phyloP scores from a whole-genome alignment of 371 early-diverging fungal species.

The Rhizopus arrhizus region DNA sequence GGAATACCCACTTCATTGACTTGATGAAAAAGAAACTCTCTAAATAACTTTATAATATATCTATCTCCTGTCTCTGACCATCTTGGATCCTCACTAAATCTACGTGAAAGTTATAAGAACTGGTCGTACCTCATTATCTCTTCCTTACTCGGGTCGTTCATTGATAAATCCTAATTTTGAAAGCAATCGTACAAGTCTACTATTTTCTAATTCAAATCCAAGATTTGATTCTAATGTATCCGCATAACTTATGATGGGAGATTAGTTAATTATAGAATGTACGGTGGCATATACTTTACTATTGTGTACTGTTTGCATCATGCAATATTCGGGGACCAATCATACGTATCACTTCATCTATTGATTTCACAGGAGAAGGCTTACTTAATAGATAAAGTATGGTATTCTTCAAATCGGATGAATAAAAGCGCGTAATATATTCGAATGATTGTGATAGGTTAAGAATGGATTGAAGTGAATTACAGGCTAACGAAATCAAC shows the following conservation, averaged over 20 bases:
- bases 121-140: background rate
- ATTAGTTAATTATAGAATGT: background rate
- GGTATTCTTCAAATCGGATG: constrained; percentile 80
- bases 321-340: constrained; percentile 77
- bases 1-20: constrained; percentile 87
- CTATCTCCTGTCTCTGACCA: constrained; percentile 98
- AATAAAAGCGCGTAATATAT: constrained; percentile 71
- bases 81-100: constrained; percentile 83
- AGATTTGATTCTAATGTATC: constrained; percentile 83
- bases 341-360: constrained; percentile 84
- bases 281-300: constrained; percentile 42
- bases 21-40: constrained; percentile 96
- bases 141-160: constrained; percentile 87
- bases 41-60: constrained; percentile 92
- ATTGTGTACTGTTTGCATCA: constrained; percentile 73
- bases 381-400: constrained; percentile 79
- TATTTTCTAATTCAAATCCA: constrained; percentile 84
- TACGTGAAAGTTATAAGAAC: constrained; percentile 20
- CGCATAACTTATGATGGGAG: constrained; percentile 50
- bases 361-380: constrained; percentile 71
- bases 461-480: constrained; percentile 67
- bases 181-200: constrained; percentile 79
- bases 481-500: constrained; percentile 79
- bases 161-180: constrained; percentile 92
- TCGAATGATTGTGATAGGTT: constrained; percentile 77